These are phyloP conservation scores for Zygosaccharomyces bailii DNA, from an alignment of 805 yeast genomes.

Conservation along the genomic window DNA sequence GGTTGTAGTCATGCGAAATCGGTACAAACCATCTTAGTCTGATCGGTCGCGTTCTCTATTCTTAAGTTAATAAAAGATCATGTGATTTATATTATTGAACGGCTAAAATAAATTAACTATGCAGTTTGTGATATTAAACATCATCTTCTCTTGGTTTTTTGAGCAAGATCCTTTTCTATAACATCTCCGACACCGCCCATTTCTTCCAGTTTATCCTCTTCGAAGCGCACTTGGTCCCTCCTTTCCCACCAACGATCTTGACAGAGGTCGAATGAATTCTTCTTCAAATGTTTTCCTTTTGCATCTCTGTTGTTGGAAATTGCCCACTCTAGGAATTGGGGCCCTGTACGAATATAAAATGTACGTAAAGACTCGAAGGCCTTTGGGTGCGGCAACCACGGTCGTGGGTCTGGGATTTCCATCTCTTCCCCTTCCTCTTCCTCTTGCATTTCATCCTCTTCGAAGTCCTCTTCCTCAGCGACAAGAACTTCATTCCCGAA, in stretches of 20 bases:
- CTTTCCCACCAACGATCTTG: conserved; percentile 99
- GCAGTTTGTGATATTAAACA: neutral
- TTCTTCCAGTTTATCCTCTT: conserved; percentile 87
- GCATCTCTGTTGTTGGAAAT: conserved; percentile 80
- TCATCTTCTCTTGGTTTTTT: conserved; percentile 51
- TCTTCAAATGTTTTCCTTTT: conserved; percentile 85
- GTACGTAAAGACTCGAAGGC: conserved; percentile 82
- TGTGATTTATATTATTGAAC: conserved; percentile 3
- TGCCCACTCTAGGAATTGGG: conserved; percentile 88
- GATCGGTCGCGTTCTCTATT: neutral
- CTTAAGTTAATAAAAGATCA: neutral
- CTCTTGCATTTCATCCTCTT: conserved; percentile 26
- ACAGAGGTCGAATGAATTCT: conserved; percentile 82
- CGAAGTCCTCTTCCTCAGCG: conserved; percentile 37
- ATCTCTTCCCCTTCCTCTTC: conserved; percentile 52
- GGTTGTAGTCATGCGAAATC: too few species aligned
- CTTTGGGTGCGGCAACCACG: conserved; percentile 97
- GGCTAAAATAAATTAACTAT: neutral
- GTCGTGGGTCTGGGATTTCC: conserved; percentile 84
- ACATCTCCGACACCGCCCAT: conserved; percentile 88
- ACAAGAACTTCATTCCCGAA: conserved; percentile 44
- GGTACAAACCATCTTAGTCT: too few species aligned
- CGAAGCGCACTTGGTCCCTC: conserved; percentile 82
- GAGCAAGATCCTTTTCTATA: conserved; percentile 63
- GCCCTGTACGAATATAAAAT: conserved; percentile 83